phyloP scores from a whole-genome alignment of 2,329 filamentous ascomycete species.

The Geoglossum cookeanum region DNA sequence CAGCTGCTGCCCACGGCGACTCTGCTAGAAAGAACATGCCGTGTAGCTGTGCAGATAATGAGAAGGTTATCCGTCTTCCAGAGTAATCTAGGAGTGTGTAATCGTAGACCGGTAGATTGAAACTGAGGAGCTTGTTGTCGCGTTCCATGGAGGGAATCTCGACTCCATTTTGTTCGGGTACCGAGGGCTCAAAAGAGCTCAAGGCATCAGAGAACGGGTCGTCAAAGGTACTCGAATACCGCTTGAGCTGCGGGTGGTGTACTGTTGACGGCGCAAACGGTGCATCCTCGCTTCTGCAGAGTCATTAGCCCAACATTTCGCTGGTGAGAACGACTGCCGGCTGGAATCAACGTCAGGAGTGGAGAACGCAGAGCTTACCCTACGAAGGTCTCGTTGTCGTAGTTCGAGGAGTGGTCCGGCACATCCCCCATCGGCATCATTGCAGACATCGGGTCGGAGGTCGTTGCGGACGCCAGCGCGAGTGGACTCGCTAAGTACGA shows the following conservation, averaged over 20 bases:
- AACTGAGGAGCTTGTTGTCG: slow-evolving; percentile 37
- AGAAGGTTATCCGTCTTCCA: slow-evolving; percentile 42
- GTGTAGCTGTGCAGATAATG: slow-evolving; percentile 58
- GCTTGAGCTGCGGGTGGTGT: slow-evolving; percentile 1
- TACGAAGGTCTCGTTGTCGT: slow-evolving; percentile 39
- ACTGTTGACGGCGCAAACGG: slow-evolving; percentile 1
- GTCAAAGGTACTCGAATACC: slow-evolving; percentile 22
- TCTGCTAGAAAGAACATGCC: slow-evolving; percentile 83
- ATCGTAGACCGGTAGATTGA: slow-evolving; percentile 27
- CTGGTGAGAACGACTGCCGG: slow-evolving; percentile 1
- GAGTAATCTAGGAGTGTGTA: slow-evolving; percentile 47
- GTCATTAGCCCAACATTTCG: neutral
- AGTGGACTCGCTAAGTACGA: slow-evolving; percentile 39
- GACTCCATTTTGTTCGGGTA: slow-evolving; percentile 25
- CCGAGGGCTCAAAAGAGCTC: slow-evolving; percentile 16
- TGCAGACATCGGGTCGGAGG: slow-evolving; percentile 20
- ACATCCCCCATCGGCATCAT: slow-evolving; percentile 31
- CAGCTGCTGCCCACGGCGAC: slow-evolving; percentile 45
- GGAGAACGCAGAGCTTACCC: slow-evolving; percentile 26
- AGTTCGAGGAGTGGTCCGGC: slow-evolving; percentile 38
- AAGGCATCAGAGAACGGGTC: slow-evolving; percentile 32
- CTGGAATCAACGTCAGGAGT: slow-evolving; percentile 7
- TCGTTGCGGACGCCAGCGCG: slow-evolving; percentile 30
- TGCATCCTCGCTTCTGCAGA: slow-evolving; percentile 26
- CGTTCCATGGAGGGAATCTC: slow-evolving; percentile 41